Percentiles rank a stretch among this genome's conserved stretches.
These are phyloP conservation scores for Persicaria tinctoria DNA, from an alignment of 148 eudicot species.

Conservation along the genomic window DNA sequence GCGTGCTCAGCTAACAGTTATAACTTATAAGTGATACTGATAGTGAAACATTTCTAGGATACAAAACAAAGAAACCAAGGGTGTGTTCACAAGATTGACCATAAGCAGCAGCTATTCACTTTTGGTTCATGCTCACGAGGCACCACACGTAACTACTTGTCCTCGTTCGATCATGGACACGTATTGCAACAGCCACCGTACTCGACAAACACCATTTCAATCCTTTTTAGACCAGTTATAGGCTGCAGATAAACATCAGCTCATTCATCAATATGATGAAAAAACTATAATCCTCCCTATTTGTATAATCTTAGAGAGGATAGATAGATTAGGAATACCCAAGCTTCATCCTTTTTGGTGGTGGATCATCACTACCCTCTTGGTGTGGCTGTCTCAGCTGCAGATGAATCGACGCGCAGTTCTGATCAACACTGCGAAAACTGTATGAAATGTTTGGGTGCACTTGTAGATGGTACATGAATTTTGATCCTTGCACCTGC, in stretches of 20 bases:
- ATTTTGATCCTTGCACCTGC: constrained; percentile 37
- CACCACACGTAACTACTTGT: neutral
- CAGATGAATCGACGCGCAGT: constrained; percentile 34
- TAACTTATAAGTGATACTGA: no score
- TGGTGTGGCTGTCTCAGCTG: constrained; percentile 50
- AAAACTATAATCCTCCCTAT: neutral
- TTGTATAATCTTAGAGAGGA: no score
- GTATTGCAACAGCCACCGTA: neutral
- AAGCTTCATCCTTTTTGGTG: constrained; percentile 25
- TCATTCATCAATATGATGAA: constrained; percentile 10
- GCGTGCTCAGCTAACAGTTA: no score
- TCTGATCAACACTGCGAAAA: constrained; percentile 18
- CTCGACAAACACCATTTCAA: neutral
- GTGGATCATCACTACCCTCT: constrained; percentile 26
- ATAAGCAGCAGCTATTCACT: neutral
- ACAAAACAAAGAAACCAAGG: neutral
- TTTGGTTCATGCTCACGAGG: neutral
- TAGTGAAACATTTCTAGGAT: neutral
- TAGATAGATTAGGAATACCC: constrained; percentile 17
- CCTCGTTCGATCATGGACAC: neutral
- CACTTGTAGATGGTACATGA: constrained; percentile 18
- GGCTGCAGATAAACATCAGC: constrained; percentile 26
- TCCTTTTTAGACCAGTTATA: constrained; percentile 26
- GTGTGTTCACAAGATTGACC: neutral
- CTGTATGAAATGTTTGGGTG: constrained; percentile 26